Evolutionary conservation across 495 filamentous ascomycete genomes (phyloP).

Genomic region (Sporormia fimetaria): DNA sequence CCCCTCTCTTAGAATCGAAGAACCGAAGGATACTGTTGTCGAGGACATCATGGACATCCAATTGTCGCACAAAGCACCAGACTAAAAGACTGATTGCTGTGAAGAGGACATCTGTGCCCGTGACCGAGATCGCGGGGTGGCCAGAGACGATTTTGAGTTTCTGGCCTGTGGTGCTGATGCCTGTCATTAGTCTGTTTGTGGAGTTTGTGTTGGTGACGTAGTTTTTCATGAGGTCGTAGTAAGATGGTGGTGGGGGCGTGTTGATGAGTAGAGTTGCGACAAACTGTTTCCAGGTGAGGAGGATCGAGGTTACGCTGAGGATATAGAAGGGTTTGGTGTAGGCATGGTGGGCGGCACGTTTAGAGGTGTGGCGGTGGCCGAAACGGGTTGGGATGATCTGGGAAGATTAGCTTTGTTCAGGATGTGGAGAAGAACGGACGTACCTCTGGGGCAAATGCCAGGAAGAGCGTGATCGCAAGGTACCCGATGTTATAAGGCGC

Average conservation of each 20-base stretch:
- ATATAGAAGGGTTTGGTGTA: constrained; percentile 35
- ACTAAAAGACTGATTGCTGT: constrained; percentile 40
- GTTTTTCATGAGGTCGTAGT: constrained; percentile 37
- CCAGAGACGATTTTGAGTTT: constrained; percentile 35
- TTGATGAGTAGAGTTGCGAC: constrained; percentile 32
- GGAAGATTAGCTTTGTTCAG: constrained; percentile 1
- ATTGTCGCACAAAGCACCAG: constrained; percentile 42
- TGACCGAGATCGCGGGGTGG: constrained; percentile 41
- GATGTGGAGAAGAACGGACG: background rate
- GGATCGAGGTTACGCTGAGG: constrained; percentile 2
- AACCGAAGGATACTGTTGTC: constrained; percentile 17
- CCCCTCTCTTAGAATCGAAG: constrained; percentile 1
- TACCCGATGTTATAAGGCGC: constrained; percentile 31
- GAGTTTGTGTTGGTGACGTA: constrained; percentile 26
- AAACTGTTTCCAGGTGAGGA: constrained; percentile 10
- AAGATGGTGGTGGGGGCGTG: constrained; percentile 28
- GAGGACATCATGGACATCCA: constrained; percentile 36
- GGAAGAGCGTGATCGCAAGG: constrained; percentile 31
- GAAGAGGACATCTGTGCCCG: constrained; percentile 43
- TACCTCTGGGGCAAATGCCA: constrained; percentile 35
- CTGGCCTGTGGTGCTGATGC: constrained; percentile 4
- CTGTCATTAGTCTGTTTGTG: constrained; percentile 5
- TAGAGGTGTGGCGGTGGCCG: constrained; percentile 33
- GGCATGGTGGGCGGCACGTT: constrained; percentile 33
- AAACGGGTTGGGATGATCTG: constrained; percentile 36